A percentile compares a stretch with the other conserved stretches of the same genome.
Evolutionary conservation across 2,329 filamentous ascomycete species (phyloP).

Genomic region (Cryphonectria carpinicola): DNA sequence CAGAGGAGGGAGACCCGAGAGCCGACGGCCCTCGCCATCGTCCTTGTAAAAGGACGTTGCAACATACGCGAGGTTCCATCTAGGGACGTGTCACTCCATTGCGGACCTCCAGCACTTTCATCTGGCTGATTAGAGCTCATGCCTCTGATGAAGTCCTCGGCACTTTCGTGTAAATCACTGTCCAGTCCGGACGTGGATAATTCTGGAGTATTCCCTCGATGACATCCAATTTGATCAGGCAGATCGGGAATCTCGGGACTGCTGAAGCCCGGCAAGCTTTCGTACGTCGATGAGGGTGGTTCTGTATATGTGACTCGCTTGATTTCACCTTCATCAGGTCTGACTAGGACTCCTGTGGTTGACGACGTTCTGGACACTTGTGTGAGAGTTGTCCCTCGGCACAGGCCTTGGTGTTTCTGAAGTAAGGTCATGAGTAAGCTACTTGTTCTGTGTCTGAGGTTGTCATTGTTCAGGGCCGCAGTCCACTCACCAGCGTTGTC

Average conservation of each 20-base stretch:
- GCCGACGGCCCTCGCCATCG: rapidly evolving
- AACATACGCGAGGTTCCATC: background rate
- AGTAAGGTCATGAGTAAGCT: background rate
- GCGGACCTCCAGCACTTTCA: background rate
- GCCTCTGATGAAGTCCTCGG: background rate
- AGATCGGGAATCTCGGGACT: too few relatives aligned
- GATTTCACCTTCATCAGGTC: too few relatives aligned
- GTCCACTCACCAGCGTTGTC: background rate
- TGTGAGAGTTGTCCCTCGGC: too few relatives aligned
- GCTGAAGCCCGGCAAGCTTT: too few relatives aligned
- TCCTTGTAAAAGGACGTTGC: background rate
- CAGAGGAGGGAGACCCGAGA: background rate
- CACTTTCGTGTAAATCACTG: background rate
- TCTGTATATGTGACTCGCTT: too few relatives aligned
- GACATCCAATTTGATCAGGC: too few relatives aligned
- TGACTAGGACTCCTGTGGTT: too few relatives aligned
- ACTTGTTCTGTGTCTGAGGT: too few relatives aligned
- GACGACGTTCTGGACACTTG: too few relatives aligned
- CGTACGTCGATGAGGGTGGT: too few relatives aligned
- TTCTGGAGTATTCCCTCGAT: background rate
- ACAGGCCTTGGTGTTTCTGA: too few relatives aligned
- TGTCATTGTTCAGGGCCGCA: background rate
- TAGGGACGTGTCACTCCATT: background rate
- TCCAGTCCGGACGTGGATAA: background rate
- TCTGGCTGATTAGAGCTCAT: background rate